phyloP scores from a whole-genome alignment of 2,329 filamentous ascomycete genomes.

The Ustulina deusta region DNA sequence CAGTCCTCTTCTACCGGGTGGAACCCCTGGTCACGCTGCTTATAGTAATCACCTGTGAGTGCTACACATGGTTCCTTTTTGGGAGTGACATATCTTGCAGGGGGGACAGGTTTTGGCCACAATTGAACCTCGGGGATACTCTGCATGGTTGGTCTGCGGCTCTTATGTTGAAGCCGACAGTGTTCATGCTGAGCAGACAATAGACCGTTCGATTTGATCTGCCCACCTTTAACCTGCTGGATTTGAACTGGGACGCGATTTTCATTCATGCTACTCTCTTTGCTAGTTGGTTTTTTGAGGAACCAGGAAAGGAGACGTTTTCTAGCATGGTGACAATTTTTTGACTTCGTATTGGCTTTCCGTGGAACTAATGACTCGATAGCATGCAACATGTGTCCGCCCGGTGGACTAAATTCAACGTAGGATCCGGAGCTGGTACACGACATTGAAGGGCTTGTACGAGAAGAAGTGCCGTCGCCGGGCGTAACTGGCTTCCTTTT shows the following conservation, averaged over 20 bases:
- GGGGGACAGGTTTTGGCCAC: constrained; percentile 21
- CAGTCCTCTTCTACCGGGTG: constrained; percentile 22
- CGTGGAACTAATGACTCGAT: constrained; percentile 36
- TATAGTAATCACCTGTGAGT: constrained; percentile 25
- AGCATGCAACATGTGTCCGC: constrained; percentile 34
- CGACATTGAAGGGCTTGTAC: constrained; percentile 27
- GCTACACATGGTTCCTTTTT: constrained; percentile 35
- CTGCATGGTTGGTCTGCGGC: constrained; percentile 30
- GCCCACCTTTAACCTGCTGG: constrained; percentile 35
- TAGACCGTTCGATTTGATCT: constrained; percentile 26
- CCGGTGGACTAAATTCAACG: constrained; percentile 44
- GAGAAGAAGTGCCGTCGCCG: constrained; percentile 32
- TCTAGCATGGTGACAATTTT: constrained; percentile 35
- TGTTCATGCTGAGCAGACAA: constrained; percentile 27
- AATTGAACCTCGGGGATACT: constrained; percentile 32
- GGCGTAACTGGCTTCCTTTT: constrained; percentile 39
- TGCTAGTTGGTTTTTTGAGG: constrained; percentile 39
- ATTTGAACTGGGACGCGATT: constrained; percentile 26
- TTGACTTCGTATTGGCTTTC: constrained; percentile 35
- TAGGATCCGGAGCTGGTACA: constrained; percentile 44
- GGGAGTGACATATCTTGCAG: constrained; percentile 31
- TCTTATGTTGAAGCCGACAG: constrained; percentile 27
- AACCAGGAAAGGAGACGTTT: constrained; percentile 47
- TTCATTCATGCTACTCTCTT: constrained; percentile 3
- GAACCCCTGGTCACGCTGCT: constrained; percentile 29